Evolutionary conservation across 148 eudicot species (phyloP).

Genomic region (Selenicereus undatus): DNA sequence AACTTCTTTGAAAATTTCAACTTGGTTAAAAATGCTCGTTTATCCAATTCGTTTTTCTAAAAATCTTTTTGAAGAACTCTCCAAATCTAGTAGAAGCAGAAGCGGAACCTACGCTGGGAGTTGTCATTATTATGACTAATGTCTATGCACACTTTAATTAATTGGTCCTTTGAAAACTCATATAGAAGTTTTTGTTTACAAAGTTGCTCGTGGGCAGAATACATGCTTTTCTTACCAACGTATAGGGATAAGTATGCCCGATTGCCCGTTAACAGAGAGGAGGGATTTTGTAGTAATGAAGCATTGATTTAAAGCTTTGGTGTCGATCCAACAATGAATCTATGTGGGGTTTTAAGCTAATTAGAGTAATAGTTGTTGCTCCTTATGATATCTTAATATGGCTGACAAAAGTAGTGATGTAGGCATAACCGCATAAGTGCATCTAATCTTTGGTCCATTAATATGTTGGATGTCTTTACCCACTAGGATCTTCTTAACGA

Average conservation of each 20-base stretch:
- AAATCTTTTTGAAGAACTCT: no score
- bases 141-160: no score
- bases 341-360: neutral
- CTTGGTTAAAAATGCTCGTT: no score
- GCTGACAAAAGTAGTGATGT: neutral
- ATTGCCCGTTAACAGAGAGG: neutral
- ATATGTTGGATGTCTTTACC: neutral
- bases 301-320: neutral
- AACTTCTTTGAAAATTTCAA: no score
- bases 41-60: no score
- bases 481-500: neutral
- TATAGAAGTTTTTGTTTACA: neutral
- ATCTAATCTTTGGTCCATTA: neutral
- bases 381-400: neutral
- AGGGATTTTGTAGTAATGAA: neutral
- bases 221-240: neutral
- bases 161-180: neutral
- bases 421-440: neutral
- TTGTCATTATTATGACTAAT: no score
- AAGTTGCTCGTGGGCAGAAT: neutral
- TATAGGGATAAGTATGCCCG: neutral
- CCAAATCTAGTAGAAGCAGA: no score
- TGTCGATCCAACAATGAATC: neutral
- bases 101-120: no score
- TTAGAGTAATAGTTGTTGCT: neutral